A percentile compares a stretch with the other conserved stretches of the same genome.
Evolutionary conservation across 2,329 filamentous ascomycete genomes (phyloP).

Genomic region (Ophiostoma sp.): DNA sequence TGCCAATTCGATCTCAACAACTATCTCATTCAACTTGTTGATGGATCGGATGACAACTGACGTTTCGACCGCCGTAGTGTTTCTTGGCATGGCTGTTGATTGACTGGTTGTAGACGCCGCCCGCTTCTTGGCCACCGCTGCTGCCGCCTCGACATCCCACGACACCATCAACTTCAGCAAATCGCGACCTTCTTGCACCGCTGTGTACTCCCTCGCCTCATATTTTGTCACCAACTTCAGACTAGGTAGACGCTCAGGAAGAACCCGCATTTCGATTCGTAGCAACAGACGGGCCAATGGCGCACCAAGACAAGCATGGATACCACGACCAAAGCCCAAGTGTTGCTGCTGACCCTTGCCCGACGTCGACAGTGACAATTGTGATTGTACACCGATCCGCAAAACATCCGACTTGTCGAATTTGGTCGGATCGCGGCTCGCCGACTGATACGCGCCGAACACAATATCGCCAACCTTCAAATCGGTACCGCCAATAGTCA

Average conservation of each 20-base stretch:
- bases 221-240: not conserved
- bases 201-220: not conserved
- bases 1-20: not conserved
- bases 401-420: not conserved
- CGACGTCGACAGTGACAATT: too few relatives aligned
- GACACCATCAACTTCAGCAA: not conserved
- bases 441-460: not conserved
- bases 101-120: too few relatives aligned
- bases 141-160: not conserved
- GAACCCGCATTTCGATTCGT: not conserved
- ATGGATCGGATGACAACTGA: not conserved
- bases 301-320: not conserved
- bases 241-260: not conserved
- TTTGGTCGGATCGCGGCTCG: not conserved
- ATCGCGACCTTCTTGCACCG: not conserved
- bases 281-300: not conserved
- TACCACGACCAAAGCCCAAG: not conserved
- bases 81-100: not conserved
- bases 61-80: too few relatives aligned
- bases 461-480: not conserved
- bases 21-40: not conserved
- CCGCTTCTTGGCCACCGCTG: not conserved
- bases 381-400: not conserved
- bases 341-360: not conserved
- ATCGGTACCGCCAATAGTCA: not conserved